phyloP scores from a whole-genome alignment of 805 yeast genomes.

The Pichia thaimueangensis region DNA sequence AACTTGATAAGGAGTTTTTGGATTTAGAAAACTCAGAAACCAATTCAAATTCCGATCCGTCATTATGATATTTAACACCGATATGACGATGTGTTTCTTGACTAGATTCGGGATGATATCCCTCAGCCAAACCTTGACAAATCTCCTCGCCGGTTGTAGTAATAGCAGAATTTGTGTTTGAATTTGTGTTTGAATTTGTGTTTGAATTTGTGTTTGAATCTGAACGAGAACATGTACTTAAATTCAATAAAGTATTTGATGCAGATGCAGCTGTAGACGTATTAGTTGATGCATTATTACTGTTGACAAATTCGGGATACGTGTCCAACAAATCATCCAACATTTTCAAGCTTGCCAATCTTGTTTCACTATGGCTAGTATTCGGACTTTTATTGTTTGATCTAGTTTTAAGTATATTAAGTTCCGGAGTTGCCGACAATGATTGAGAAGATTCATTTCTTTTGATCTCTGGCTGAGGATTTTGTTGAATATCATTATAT shows the following conservation, averaged over 20 bases:
- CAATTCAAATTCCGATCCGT: background rate
- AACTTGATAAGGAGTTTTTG: constrained; percentile 1
- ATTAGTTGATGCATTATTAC: background rate
- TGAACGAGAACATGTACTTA: no score
- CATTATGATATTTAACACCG: background rate
- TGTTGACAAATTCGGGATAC: constrained; percentile 10
- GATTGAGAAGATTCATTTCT: no score
- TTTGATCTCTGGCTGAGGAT: background rate
- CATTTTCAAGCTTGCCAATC: constrained; percentile 28
- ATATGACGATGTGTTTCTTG: background rate
- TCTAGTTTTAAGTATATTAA: constrained; percentile 2
- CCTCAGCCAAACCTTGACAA: background rate
- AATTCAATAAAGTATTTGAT: no score
- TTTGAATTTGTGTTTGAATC: background rate
- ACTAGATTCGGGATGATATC: background rate
- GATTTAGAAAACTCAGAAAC: constrained; percentile 2
- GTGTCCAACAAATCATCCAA: constrained; percentile 27
- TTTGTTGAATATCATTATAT: no score
- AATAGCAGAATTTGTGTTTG: background rate
- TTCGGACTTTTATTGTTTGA: background rate
- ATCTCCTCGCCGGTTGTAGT: background rate
- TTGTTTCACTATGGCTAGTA: constrained; percentile 4
- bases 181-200: background rate
- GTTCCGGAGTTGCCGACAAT: no score
- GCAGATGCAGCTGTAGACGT: background rate